Conservation (phyloP, 495 filamentous ascomycete species). For the Hamigera avellanea region DNA sequence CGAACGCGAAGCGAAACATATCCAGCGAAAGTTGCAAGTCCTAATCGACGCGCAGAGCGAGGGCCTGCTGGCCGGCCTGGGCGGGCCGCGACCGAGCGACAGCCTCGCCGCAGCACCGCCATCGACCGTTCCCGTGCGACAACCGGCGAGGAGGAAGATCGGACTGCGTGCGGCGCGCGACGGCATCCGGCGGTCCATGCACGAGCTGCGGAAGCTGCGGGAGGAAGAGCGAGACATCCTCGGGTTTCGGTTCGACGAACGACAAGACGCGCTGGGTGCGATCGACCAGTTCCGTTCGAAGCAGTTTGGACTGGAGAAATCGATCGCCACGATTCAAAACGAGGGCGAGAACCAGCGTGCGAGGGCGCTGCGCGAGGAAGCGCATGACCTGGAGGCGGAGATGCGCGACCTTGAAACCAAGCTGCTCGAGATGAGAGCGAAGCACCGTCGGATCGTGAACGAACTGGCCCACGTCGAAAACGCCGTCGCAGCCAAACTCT, state of each 20-base stretch:
- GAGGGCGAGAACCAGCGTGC: constrained; percentile 24
- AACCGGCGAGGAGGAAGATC: constrained; percentile 44
- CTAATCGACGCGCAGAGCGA: constrained; percentile 78
- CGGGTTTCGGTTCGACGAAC: constrained; percentile 39
- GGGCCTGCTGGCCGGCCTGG: constrained; percentile 49
- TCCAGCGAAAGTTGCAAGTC: constrained; percentile 66
- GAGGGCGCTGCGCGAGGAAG: constrained; percentile 38
- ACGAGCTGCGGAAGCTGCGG: constrained; percentile 59
- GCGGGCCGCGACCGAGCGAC: constrained; percentile 20
- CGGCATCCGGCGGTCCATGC: constrained; percentile 60
- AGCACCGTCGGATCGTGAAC: constrained; percentile 46
- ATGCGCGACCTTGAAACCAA: constrained; percentile 53
- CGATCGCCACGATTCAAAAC: constrained; percentile 30
- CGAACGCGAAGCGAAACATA: constrained; percentile 34
- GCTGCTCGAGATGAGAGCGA: constrained; percentile 55
- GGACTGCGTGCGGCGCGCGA: constrained; percentile 56
- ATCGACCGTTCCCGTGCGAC: constrained; percentile 48
- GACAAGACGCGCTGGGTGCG: constrained; percentile 45
- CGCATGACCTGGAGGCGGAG: constrained; percentile 41
- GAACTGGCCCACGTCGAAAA: constrained; percentile 56
- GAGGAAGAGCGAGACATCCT: constrained; percentile 57
- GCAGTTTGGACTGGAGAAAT: constrained; percentile 29
- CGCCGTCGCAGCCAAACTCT: constrained; percentile 46
- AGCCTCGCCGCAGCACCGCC: constrained; percentile 27
- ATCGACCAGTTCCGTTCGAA: constrained; percentile 51